These are phyloP conservation scores for Blastocystis sp. DNA, from an alignment of 352 stramenopile species.

Conservation along the genomic window DNA sequence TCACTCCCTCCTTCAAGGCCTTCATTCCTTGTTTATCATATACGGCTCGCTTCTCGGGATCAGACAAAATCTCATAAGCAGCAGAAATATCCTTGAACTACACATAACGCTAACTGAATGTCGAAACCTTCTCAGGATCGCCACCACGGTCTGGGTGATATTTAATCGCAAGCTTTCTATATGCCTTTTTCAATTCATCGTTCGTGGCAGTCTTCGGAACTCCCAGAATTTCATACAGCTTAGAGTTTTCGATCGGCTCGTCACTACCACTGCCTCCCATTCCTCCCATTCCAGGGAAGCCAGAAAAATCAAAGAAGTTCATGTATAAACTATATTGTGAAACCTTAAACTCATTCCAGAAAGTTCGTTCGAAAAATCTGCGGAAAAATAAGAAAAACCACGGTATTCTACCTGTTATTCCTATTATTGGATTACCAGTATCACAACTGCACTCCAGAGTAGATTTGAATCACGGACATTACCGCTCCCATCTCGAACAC, in stretches of 20 bases:
- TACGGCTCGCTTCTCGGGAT: conserved; percentile 79
- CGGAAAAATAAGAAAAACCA: not conserved
- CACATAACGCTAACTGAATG: conserved; percentile 66
- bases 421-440: not conserved
- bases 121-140: conserved; percentile 83
- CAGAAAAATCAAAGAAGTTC: conserved; percentile 59
- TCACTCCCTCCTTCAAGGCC: conserved; percentile 82
- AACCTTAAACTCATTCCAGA: not conserved
- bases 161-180: conserved; percentile 80
- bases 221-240: conserved; percentile 79
- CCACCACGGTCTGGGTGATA: conserved; percentile 97
- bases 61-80: conserved; percentile 91
- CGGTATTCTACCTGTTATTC: not conserved
- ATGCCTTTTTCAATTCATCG: conserved; percentile 81
- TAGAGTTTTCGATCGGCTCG: conserved; percentile 72
- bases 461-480: not conserved
- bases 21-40: conserved; percentile 93
- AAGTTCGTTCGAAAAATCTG: not conserved
- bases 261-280: not conserved
- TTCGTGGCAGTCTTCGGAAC: conserved; percentile 76
- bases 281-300: conserved; percentile 54
- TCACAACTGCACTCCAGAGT: not conserved
- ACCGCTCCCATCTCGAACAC: too few relatives aligned
- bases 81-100: conserved; percentile 85
- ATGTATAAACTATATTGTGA: not conserved